Evolutionary conservation across 495 filamentous ascomycete species (phyloP).

Genomic region (Podospora tetraspora): DNA sequence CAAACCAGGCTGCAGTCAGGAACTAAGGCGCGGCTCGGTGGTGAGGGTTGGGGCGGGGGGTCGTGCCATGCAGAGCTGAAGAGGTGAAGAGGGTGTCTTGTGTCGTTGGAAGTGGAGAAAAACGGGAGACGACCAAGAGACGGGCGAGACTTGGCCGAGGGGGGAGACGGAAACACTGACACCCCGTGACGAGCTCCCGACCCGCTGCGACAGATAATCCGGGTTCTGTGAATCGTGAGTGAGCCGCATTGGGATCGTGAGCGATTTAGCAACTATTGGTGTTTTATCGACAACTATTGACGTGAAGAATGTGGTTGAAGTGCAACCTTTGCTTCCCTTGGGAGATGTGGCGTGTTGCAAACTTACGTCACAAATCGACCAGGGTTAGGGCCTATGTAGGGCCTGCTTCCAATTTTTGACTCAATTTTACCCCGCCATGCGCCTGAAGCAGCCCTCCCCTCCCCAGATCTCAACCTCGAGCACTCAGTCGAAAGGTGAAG

Average conservation of each 20-base stretch:
- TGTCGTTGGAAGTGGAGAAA: background rate
- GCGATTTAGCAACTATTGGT: background rate
- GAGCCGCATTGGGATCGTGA: background rate
- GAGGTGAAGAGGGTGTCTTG: background rate
- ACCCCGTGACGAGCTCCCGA: background rate
- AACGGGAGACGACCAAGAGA: background rate
- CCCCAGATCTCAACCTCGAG: background rate
- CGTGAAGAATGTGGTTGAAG: background rate
- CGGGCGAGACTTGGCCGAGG: background rate
- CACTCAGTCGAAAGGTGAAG: background rate
- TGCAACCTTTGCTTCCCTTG: background rate
- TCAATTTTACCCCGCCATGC: background rate
- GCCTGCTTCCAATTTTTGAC: background rate
- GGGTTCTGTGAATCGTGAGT: background rate
- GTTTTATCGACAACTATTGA: background rate
- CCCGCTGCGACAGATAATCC: background rate
- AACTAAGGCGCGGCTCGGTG: background rate
- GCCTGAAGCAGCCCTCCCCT: background rate
- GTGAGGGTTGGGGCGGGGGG: background rate
- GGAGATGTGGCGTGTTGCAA: background rate
- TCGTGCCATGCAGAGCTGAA: background rate
- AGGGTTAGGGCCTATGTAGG: background rate
- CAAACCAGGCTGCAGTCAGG: background rate
- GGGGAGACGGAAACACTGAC: background rate
- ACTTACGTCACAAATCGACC: background rate